These are phyloP conservation scores for Dipteronia sinensis DNA, from an alignment of 345 rosid genomes.

Conservation along the genomic window DNA sequence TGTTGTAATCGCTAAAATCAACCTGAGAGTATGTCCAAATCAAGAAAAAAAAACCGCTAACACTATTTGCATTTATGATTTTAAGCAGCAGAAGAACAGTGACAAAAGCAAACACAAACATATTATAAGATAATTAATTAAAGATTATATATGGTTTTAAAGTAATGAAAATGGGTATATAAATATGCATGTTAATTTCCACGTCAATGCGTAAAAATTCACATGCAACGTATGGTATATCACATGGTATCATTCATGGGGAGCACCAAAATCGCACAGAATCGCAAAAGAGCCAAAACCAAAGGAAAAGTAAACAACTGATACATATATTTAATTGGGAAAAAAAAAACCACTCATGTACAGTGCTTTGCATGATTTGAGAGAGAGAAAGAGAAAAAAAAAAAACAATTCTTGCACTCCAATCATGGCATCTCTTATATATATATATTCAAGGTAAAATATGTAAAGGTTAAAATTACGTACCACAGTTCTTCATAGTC, in stretches of 20 bases:
- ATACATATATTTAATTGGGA: constrained; percentile 31
- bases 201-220: constrained; percentile 26
- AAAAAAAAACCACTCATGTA: constrained; percentile 27
- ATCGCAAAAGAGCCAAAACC: constrained; percentile 45
- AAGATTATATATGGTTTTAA: background rate
- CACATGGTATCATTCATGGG: constrained; percentile 50
- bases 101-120: background rate
- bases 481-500: background rate
- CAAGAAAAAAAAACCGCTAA: background rate
- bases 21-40: background rate
- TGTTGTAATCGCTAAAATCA: background rate
- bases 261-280: constrained; percentile 56
- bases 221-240: constrained; percentile 37
- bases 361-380: constrained; percentile 37
- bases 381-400: constrained; percentile 27
- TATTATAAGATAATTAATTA: background rate
- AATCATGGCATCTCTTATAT: constrained; percentile 20
- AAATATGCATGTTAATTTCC: constrained; percentile 16
- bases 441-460: constrained; percentile 12
- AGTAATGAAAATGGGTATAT: background rate
- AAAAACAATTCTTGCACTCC: constrained; percentile 15
- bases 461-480: constrained; percentile 12
- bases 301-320: constrained; percentile 30
- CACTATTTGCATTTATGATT: background rate
- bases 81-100: background rate